Evolutionary conservation across 768 basidiomycete genomes (phyloP).

Genomic region (Flagelloscypha sp.): DNA sequence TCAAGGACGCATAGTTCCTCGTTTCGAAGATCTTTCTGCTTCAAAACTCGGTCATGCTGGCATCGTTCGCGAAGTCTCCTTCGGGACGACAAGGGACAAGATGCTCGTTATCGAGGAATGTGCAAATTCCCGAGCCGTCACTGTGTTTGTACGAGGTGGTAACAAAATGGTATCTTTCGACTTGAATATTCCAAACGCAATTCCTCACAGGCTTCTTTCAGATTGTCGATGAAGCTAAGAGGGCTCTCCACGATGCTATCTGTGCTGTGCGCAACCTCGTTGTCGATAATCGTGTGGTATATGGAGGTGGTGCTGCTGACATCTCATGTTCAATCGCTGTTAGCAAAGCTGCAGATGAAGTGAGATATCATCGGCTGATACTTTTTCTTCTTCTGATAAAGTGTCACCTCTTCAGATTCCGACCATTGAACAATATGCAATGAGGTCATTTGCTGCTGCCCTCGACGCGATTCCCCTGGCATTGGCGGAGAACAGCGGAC

Average conservation of each 20-base stretch:
- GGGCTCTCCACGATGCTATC: conserved; percentile 94
- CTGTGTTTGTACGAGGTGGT: conserved; percentile 92
- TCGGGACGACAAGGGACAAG: conserved; percentile 97
- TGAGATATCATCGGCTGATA: conserved; percentile 20
- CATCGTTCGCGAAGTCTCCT: conserved; percentile 86
- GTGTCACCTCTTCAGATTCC: conserved; percentile 60
- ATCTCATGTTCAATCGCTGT: conserved; percentile 94
- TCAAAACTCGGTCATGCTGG: conserved; percentile 93
- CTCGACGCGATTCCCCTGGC: conserved; percentile 94
- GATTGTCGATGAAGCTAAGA: conserved; percentile 99
- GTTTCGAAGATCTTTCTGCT: conserved; percentile 90
- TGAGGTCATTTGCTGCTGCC: conserved; percentile 97
- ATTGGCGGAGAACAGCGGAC: conserved; percentile 94
- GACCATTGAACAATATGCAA: conserved; percentile 97
- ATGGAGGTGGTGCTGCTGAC: conserved; percentile 97
- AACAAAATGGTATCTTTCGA: conserved; percentile 84
- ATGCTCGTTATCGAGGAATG: conserved; percentile 99
- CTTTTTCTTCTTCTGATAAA: conserved; percentile 3
- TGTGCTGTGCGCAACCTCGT: conserved; percentile 96
- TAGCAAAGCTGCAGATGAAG: conserved; percentile 89
- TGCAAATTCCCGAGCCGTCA: conserved; percentile 92
- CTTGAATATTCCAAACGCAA: neutral
- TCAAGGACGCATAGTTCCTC: conserved; percentile 94
- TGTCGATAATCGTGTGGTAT: conserved; percentile 93
- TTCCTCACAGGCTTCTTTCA: conserved; percentile 21